Evolutionary conservation across 371 early-diverging fungal genomes (phyloP).

Genomic region (Mucor circinelloides): DNA sequence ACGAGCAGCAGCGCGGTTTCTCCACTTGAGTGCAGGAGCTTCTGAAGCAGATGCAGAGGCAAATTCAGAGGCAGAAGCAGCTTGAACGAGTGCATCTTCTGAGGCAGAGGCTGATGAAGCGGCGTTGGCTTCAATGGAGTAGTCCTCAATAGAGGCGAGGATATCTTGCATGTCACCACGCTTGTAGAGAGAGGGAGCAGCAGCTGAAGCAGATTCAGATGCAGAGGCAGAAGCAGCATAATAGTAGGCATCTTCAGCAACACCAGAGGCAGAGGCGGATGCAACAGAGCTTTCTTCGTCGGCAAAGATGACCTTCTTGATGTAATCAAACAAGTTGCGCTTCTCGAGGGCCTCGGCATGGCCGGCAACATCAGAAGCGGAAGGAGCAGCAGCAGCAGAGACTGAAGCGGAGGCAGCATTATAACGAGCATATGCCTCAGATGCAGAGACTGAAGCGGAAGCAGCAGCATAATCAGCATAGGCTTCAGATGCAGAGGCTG

Average conservation of each 20-base stretch:
- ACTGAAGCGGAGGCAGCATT: neutral
- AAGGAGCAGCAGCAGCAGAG: neutral
- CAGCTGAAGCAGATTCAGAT: slow-evolving; percentile 1
- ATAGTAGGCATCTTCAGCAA: neutral
- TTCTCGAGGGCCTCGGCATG: slow-evolving; percentile 2
- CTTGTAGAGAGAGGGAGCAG: neutral
- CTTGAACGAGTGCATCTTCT: neutral
- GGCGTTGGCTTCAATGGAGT: neutral
- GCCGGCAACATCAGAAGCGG: neutral
- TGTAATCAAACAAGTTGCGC: slow-evolving; percentile 14
- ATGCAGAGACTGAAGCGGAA: neutral
- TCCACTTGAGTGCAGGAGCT: neutral
- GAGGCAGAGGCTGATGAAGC: neutral
- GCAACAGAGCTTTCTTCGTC: neutral
- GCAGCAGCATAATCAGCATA: slow-evolving; percentile 7
- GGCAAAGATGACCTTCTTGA: slow-evolving; percentile 2
- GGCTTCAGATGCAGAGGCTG: neutral
- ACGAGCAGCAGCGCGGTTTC: slow-evolving; percentile 6
- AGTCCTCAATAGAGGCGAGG: neutral
- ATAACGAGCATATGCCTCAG: neutral
- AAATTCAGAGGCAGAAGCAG: slow-evolving; percentile 4
- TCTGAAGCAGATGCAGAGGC: slow-evolving; percentile 5
- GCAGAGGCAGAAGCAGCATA: neutral
- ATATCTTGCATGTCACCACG: neutral
- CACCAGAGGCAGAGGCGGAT: neutral